Conservation (phyloP, 257 asterid genomes). For the Nicotiana paniculata region DNA sequence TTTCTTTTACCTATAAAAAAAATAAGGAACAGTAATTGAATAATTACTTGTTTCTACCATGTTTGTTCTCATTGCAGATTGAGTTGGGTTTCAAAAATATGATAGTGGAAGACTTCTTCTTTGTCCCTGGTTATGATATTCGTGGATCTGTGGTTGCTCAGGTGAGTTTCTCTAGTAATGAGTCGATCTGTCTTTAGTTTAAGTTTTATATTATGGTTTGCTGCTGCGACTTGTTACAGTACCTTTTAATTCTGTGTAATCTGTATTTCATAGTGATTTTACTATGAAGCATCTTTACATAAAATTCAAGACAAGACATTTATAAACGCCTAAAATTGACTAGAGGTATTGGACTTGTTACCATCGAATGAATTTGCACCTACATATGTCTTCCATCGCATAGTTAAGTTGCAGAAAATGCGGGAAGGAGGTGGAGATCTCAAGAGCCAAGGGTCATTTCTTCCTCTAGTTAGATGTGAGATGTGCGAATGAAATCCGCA, state of each 20-base stretch:
- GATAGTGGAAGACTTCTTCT: conserved; percentile 63
- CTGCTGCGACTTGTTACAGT: not conserved
- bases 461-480: not conserved
- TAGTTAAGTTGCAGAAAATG: not conserved
- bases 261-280: not conserved
- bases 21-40: not conserved
- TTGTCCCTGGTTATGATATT: conserved; percentile 74
- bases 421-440: not conserved
- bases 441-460: not conserved
- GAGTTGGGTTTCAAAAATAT: conserved; percentile 67
- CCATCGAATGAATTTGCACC: not conserved
- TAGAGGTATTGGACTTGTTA: not conserved
- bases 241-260: not conserved
- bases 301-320: not conserved
- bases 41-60: not conserved
- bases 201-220: not conserved
- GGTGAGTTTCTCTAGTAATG: conserved; percentile 38
- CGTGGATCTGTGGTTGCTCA: conserved; percentile 89
- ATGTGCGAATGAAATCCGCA: not conserved
- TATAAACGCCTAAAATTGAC: not conserved
- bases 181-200: not conserved
- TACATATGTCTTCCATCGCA: not conserved
- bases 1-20: too few species aligned
- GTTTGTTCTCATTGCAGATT: conserved; percentile 48
- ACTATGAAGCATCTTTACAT: not conserved